Conservation (phyloP, 1,139 yeast species). For the Saccharomyces hybrid region DNA sequence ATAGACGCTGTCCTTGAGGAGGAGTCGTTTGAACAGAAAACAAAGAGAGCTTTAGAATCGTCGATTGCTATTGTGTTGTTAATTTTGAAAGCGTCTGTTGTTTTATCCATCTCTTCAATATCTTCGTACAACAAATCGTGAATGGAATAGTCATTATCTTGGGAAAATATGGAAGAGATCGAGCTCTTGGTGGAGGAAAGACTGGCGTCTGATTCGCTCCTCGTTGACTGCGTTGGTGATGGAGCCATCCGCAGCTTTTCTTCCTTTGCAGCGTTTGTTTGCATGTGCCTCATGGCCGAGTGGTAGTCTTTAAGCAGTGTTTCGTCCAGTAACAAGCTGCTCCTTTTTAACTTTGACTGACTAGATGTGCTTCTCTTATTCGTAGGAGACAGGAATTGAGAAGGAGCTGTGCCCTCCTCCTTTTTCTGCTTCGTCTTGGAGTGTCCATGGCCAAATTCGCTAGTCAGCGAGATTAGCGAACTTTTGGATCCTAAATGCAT, state of each 20-base stretch:
- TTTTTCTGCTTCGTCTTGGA: background rate
- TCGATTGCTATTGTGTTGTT: slow-evolving; percentile 5
- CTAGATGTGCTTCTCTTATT: background rate
- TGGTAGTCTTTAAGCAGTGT: slow-evolving; percentile 24
- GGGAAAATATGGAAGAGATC: slow-evolving; percentile 14
- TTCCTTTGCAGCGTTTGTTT: slow-evolving; percentile 2
- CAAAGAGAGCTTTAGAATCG: background rate
- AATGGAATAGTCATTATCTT: slow-evolving; percentile 13
- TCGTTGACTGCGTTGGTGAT: background rate
- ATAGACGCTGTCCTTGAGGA: slow-evolving; percentile 2
- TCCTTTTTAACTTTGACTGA: slow-evolving; percentile 16
- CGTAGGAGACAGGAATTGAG: background rate
- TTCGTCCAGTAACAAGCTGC: slow-evolving; percentile 23
- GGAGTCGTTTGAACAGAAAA: slow-evolving; percentile 1
- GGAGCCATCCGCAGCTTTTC: background rate
- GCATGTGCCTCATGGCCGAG: slow-evolving; percentile 18
- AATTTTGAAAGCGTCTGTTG: background rate
- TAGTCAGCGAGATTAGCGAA: background rate
- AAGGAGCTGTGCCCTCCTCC: background rate
- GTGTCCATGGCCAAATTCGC: background rate
- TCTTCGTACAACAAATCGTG: slow-evolving; percentile 19
- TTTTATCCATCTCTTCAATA: slow-evolving; percentile 5
- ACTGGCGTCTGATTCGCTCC: slow-evolving; percentile 13
- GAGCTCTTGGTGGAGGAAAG: slow-evolving; percentile 13
- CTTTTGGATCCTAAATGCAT: slow-evolving; percentile 6